Evolutionary conservation across 345 rosid genomes (phyloP).

Genomic region (Eutrema heterophyllum): DNA sequence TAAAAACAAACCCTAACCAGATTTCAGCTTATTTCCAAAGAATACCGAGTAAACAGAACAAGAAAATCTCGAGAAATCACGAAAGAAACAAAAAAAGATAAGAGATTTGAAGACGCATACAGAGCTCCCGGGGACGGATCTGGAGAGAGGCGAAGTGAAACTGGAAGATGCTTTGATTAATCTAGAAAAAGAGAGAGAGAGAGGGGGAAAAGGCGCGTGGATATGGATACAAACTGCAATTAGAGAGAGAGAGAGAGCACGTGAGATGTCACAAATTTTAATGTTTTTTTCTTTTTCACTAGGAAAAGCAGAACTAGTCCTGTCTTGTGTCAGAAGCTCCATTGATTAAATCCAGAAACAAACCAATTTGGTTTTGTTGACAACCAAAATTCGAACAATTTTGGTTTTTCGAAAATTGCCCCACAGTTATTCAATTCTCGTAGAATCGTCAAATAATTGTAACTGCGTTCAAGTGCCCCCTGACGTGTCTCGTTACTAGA

Average conservation of each 20-base stretch:
- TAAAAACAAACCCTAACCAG: constrained; percentile 13
- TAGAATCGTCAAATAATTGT: neutral
- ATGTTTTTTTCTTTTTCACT: neutral
- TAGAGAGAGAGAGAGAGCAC: constrained; percentile 38
- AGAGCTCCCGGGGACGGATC: constrained; percentile 41
- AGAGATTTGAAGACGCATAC: constrained; percentile 3
- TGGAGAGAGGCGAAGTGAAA: constrained; percentile 34
- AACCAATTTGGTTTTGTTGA: neutral
- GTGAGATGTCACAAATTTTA: constrained; percentile 46
- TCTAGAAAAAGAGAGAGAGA: constrained; percentile 16
- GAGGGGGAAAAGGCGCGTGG: constrained; percentile 40
- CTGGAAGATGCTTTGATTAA: constrained; percentile 20
- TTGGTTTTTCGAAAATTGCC: neutral
- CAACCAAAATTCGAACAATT: neutral
- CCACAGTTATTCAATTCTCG: neutral
- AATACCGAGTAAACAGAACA: neutral
- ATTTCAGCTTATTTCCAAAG: neutral
- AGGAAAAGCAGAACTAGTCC: constrained; percentile 12
- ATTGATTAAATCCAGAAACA: neutral
- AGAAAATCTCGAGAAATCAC: neutral
- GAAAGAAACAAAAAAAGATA: neutral
- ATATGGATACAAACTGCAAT: constrained; percentile 20
- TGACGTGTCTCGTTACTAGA: no score
- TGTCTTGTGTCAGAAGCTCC: constrained; percentile 28
- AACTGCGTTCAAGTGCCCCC: neutral